A percentile compares a stretch with the other conserved stretches of the same genome.
These are phyloP conservation scores for Globisporangium yorkense DNA, from an alignment of 352 stramenopile species.

Conservation along the genomic window DNA sequence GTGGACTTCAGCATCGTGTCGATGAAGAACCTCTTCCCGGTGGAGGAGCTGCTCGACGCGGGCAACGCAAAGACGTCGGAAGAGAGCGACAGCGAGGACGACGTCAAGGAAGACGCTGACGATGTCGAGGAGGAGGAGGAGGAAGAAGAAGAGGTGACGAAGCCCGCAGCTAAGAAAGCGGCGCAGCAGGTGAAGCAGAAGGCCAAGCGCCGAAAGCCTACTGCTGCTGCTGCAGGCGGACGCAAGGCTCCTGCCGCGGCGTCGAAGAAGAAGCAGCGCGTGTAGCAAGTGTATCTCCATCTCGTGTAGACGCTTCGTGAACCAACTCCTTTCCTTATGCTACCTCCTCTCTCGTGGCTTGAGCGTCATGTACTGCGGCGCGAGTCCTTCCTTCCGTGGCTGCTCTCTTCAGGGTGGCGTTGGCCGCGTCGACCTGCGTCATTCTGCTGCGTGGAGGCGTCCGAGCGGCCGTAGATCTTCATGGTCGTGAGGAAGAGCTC, in stretches of 20 bases:
- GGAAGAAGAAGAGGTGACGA: slow-evolving; percentile 1
- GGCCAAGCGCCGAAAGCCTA: slow-evolving; percentile 8
- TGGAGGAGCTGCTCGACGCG: slow-evolving; percentile 13
- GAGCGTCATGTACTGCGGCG: not conserved
- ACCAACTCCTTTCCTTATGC: not conserved
- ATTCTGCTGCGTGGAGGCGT: not conserved
- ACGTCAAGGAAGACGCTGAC: slow-evolving; percentile 13
- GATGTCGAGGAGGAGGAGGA: slow-evolving; percentile 4
- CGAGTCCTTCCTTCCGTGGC: not conserved
- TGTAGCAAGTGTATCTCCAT: slow-evolving; percentile 15
- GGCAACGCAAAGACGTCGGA: slow-evolving; percentile 22
- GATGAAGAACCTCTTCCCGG: slow-evolving; percentile 80
- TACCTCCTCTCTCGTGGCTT: not conserved
- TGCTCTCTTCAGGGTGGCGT: not conserved
- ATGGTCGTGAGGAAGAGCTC: slow-evolving; percentile 75
- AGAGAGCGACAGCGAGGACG: slow-evolving; percentile 32
- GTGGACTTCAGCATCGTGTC: slow-evolving; percentile 92
- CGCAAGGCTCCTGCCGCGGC: not conserved
- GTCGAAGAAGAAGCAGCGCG: slow-evolving; percentile 36
- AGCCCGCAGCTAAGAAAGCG: slow-evolving; percentile 18
- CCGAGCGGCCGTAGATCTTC: slow-evolving; percentile 52
- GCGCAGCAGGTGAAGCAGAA: slow-evolving; percentile 6
- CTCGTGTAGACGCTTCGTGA: slow-evolving; percentile 15
- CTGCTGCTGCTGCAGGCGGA: not conserved
- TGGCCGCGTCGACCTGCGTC: not conserved